These are phyloP conservation scores for Xanthoparmelia taractica DNA, from an alignment of 495 filamentous ascomycete genomes.

Conservation along the genomic window DNA sequence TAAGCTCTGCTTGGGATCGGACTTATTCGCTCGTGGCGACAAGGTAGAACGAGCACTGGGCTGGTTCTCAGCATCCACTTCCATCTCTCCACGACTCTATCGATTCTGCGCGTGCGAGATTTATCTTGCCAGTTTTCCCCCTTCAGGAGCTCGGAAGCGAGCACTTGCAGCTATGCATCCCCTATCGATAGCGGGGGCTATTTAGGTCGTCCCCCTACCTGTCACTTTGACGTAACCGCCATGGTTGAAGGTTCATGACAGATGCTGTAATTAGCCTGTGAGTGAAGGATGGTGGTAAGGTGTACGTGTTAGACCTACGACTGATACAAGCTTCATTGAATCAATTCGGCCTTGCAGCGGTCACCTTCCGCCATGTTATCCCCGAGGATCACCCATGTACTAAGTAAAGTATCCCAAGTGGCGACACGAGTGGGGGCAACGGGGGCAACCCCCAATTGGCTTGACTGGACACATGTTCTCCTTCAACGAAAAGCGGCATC, in stretches of 20 bases:
- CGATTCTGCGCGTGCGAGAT: constrained; percentile 18
- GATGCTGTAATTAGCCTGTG: not conserved
- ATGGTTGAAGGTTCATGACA: not conserved
- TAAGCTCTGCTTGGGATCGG: constrained; percentile 28
- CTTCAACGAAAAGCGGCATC: not conserved
- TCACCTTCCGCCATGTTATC: not conserved
- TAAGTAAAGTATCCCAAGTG: not conserved
- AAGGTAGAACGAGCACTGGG: constrained; percentile 15
- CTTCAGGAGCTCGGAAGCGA: constrained; percentile 5
- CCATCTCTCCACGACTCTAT: constrained; percentile 17
- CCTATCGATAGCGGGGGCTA: not conserved
- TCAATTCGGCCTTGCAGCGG: not conserved
- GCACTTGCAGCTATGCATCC: constrained; percentile 2
- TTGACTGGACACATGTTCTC: not conserved
- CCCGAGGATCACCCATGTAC: not conserved
- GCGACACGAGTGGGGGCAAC: too few species aligned
- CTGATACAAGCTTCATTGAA: not conserved
- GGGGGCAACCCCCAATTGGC: too few species aligned
- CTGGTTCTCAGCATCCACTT: constrained; percentile 15
- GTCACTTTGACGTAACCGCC: not conserved
- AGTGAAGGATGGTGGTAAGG: not conserved
- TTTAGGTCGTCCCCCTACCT: not conserved
- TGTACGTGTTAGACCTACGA: not conserved
- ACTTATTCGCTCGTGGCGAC: constrained; percentile 21
- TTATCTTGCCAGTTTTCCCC: not conserved